phyloP scores from a whole-genome alignment of 1,284 basidiomycete genomes.

The Ceratobasidium sp. region DNA sequence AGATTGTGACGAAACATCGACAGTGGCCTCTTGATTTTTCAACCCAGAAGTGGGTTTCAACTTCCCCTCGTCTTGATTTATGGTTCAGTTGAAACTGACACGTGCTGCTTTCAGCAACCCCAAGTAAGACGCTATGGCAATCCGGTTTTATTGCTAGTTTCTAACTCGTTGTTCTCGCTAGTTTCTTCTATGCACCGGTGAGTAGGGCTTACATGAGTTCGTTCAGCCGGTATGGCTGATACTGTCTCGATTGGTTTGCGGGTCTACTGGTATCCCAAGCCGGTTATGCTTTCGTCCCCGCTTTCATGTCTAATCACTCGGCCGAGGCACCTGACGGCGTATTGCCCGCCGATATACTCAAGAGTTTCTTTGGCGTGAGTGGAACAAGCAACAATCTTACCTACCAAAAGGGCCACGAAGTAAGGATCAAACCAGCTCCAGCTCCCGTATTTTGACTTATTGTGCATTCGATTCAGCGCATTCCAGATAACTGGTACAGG shows the following conservation, averaged over 20 bases:
- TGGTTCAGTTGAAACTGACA: no score
- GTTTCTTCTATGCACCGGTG: constrained; percentile 7
- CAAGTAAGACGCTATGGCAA: neutral
- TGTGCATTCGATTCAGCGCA: constrained; percentile 7
- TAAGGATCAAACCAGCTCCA: neutral
- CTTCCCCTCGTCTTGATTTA: no score
- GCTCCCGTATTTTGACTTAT: neutral
- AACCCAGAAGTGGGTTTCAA: no score
- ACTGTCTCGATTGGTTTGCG: neutral
- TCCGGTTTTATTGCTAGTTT: neutral
- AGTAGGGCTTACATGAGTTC: neutral
- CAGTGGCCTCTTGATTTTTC: no score
- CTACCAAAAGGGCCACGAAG: constrained; percentile 14
- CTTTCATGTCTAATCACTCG: constrained; percentile 17
- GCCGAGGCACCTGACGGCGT: constrained; percentile 4
- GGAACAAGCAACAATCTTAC: constrained; percentile 4
- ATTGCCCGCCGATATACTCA: neutral
- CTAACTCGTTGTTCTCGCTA: neutral
- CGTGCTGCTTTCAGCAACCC: constrained; percentile 2
- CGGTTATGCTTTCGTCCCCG: neutral
- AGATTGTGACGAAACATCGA: no score
- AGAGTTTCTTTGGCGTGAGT: constrained; percentile 3
- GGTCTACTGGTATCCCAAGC: neutral
- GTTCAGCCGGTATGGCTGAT: no score
- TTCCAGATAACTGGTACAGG: constrained; percentile 45